A percentile compares a stretch with the other conserved stretches of the same genome.
Evolutionary conservation across 768 basidiomycete species (phyloP).

Genomic region (Lactarius quietus): DNA sequence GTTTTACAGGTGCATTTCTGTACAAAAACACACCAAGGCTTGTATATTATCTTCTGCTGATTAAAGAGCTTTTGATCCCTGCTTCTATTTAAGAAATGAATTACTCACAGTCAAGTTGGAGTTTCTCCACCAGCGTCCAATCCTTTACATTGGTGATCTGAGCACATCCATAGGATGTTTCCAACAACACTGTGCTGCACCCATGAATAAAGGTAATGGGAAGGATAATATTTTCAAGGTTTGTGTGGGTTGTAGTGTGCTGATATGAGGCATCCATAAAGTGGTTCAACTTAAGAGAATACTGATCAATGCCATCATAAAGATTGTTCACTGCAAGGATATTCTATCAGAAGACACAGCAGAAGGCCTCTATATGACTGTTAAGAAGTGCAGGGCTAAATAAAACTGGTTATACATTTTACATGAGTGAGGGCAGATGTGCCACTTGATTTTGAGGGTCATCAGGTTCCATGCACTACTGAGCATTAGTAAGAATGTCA

Average conservation of each 20-base stretch:
- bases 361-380: neutral
- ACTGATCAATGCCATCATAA: constrained; percentile 1
- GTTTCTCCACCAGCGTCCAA: neutral
- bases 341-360: too few relatives aligned
- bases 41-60: neutral
- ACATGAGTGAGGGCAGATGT: neutral
- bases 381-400: neutral
- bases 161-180: neutral
- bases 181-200: neutral
- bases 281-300: too few relatives aligned
- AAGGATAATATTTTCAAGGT: too few relatives aligned
- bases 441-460: too few relatives aligned
- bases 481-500: neutral
- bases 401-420: neutral
- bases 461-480: constrained; percentile 2
- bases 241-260: too few relatives aligned
- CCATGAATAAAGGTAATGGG: neutral
- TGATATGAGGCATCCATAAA: neutral
- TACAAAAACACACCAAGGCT: too few relatives aligned
- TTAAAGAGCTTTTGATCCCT: neutral
- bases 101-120: neutral
- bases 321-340: too few relatives aligned
- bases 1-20: too few relatives aligned
- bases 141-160: neutral
- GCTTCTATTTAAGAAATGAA: neutral